Conservation (phyloP, 345 rosid genomes). For the Pistacia vera region DNA sequence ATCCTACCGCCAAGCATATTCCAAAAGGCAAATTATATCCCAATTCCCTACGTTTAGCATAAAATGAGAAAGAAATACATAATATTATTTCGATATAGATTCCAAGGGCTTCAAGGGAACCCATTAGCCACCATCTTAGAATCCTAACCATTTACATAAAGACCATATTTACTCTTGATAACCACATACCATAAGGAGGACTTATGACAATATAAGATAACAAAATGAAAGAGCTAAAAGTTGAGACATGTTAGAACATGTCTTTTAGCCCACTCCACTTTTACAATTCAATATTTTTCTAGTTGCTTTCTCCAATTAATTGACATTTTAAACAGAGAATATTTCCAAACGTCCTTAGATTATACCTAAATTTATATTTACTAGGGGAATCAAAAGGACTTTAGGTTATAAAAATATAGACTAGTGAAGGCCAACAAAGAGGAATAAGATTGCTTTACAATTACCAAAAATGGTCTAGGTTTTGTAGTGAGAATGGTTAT, state of each 20-base stretch:
- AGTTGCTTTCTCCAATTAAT: neutral
- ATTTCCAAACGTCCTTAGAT: neutral
- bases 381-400: no score
- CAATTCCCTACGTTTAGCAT: no score
- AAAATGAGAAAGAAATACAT: no score
- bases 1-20: no score
- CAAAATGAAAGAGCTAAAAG: neutral
- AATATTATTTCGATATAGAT: no score
- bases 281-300: neutral
- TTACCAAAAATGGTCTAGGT: neutral
- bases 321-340: neutral
- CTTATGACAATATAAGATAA: neutral
- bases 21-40: no score
- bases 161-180: neutral
- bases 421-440: neutral
- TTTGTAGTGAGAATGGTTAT: neutral
- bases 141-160: neutral
- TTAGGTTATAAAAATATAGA: no score
- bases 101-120: neutral
- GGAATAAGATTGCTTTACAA: neutral
- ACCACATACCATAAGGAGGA: neutral
- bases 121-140: neutral
- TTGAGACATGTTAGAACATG: neutral
- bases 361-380: neutral
- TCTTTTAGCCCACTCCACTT: neutral